Conservation (phyloP, 2,329 filamentous ascomycete species). For the Camillea tinctor region DNA sequence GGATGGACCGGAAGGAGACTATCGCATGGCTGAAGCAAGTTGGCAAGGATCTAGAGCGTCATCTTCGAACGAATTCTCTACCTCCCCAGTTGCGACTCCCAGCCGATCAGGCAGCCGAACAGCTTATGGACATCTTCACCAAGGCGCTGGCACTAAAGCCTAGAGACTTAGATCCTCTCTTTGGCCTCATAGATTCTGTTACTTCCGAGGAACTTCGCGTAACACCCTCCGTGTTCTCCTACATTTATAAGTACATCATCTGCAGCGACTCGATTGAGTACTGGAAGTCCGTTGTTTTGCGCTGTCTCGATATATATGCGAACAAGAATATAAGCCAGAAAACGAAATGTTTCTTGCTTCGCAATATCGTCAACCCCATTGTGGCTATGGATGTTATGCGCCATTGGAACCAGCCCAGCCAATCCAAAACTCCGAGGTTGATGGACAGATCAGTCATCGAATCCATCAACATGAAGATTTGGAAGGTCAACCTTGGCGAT, state of each 20-base stretch:
- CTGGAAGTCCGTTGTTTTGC: constrained; percentile 77
- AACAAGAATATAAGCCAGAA: constrained; percentile 77
- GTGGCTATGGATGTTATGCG: constrained; percentile 94
- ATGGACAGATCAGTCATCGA: constrained; percentile 88
- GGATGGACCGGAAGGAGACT: constrained; percentile 68
- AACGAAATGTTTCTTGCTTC: constrained; percentile 89
- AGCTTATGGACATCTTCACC: constrained; percentile 81
- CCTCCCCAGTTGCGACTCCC: constrained; percentile 74
- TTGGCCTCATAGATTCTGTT: constrained; percentile 78
- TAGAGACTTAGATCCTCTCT: constrained; percentile 78
- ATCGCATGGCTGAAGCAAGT: constrained; percentile 61
- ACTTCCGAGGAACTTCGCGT: constrained; percentile 79
- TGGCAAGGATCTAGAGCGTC: constrained; percentile 76
- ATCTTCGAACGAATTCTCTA: constrained; percentile 68
- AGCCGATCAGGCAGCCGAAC: constrained; percentile 84
- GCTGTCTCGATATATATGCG: constrained; percentile 85
- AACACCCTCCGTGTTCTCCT: constrained; percentile 72
- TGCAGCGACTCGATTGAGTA: constrained; percentile 82
- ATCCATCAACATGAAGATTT: constrained; percentile 86
- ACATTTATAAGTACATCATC: constrained; percentile 84
- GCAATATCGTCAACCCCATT: constrained; percentile 91
- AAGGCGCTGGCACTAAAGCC: constrained; percentile 74
- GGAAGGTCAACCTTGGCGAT: constrained; percentile 85
- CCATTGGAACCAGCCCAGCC: constrained; percentile 64
- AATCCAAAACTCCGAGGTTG: constrained; percentile 62